These are phyloP conservation scores for Lasiodiplodia gonubiensis DNA, from an alignment of 2,329 filamentous ascomycete species.

Conservation along the genomic window DNA sequence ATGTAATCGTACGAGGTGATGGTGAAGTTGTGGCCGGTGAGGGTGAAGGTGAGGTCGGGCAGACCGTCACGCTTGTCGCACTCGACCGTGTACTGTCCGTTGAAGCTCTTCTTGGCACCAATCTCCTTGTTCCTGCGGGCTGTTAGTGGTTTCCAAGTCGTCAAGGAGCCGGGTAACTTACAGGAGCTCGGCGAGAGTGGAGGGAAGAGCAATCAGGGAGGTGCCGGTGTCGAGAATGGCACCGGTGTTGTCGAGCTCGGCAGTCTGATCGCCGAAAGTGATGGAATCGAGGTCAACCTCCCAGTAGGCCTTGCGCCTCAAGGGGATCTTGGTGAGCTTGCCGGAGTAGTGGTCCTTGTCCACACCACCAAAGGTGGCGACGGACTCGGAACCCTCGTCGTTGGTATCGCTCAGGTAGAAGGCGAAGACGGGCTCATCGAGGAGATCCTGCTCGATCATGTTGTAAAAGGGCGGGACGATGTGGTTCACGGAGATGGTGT, in stretches of 20 bases:
- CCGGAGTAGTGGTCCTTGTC: constrained; percentile 82
- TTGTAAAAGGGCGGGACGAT: constrained; percentile 97
- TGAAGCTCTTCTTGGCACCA: constrained; percentile 96
- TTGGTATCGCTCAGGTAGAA: constrained; percentile 88
- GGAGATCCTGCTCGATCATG: constrained; percentile 85
- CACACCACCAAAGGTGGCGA: constrained; percentile 87
- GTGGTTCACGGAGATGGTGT: constrained; percentile 95
- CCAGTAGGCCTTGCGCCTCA: constrained; percentile 99
- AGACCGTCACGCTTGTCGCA: constrained; percentile 82
- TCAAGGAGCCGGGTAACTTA: constrained; percentile 45
- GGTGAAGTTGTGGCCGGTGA: constrained; percentile 90
- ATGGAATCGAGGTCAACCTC: constrained; percentile 96
- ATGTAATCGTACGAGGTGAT: constrained; percentile 92
- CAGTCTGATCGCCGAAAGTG: constrained; percentile 81
- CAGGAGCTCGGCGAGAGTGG: constrained; percentile 88
- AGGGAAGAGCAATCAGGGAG: constrained; percentile 93
- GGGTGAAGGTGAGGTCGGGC: constrained; percentile 88
- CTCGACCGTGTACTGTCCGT: constrained; percentile 94
- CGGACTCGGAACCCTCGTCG: constrained; percentile 75
- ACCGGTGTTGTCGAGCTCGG: constrained; percentile 91
- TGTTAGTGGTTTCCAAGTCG: constrained; percentile 5
- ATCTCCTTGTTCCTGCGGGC: constrained; percentile 80
- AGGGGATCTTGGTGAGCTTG: constrained; percentile 88
- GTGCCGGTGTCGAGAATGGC: constrained; percentile 98
- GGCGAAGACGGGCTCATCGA: constrained; percentile 92